A percentile compares a stretch with the other conserved stretches of the same genome.
These are phyloP conservation scores for Acanthochlamys bracteata DNA, from an alignment of 106 monocot genomes.

Conservation along the genomic window DNA sequence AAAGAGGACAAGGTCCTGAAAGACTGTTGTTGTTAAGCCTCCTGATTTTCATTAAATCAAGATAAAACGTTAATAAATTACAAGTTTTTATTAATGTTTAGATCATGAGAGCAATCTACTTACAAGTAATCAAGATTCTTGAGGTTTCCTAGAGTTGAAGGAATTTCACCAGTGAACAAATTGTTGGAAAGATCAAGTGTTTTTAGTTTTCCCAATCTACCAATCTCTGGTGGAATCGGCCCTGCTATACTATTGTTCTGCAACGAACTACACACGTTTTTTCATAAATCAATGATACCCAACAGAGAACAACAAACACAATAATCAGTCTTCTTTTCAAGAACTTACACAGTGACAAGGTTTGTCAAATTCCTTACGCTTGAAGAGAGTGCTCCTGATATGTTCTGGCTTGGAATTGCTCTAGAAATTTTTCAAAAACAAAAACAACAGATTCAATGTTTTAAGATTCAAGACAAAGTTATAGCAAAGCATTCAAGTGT, in stretches of 20 bases:
- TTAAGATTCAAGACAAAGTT: background rate
- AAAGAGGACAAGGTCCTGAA: slow-evolving; percentile 38
- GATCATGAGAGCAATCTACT: slow-evolving; percentile 9
- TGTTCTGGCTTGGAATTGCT: slow-evolving; percentile 50
- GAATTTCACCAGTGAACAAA: slow-evolving; percentile 51
- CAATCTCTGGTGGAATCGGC: slow-evolving; percentile 56
- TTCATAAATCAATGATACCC: background rate
- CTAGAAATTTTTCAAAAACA: slow-evolving; percentile 18
- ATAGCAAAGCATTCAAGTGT: background rate
- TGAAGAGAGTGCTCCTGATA: slow-evolving; percentile 71
- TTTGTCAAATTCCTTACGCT: slow-evolving; percentile 75
- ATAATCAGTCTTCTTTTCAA: background rate
- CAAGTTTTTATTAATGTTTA: background rate
- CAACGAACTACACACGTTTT: slow-evolving; percentile 10
- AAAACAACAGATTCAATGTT: background rate
- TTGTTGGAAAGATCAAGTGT: slow-evolving; percentile 81
- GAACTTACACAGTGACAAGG: slow-evolving; percentile 59
- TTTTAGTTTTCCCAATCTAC: slow-evolving; percentile 46
- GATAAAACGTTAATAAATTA: background rate
- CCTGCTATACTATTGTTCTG: slow-evolving; percentile 71
- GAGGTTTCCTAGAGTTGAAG: slow-evolving; percentile 53
- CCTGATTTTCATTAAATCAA: slow-evolving; percentile 21
- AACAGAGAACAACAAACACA: background rate
- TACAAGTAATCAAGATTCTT: slow-evolving; percentile 66
- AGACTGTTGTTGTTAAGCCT: slow-evolving; percentile 68